Evolutionary conservation across 2,329 filamentous ascomycete genomes (phyloP), one percentile per base, ranked within the genome.

Genomic region (Akanthomyces uredinophilus): DNA sequence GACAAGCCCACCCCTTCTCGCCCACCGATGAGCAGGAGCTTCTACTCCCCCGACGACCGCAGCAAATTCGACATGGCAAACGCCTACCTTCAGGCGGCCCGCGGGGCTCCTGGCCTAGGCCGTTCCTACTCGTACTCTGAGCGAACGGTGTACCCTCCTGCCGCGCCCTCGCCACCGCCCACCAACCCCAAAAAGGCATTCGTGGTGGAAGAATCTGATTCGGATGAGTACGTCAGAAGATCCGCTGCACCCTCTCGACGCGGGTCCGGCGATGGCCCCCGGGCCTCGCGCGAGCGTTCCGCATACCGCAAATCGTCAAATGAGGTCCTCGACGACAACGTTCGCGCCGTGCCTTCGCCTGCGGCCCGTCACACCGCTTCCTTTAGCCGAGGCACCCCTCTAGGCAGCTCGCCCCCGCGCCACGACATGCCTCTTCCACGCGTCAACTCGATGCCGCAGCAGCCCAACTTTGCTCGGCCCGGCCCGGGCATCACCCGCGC

Each of bases 391-490:
- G 61, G 67, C 16, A 66, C 71, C 5, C 63, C 62, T 18, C 65
- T 70, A 56, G 63, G 72, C 3, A 66, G 66, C 52, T 74, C 75
- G 1, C 74, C 75, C 20, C 75, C 76, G 0, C 71, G 72, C 37
- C 66, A 67, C 7, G 64, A 69, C 16, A 65, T 74, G 14, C 66
- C 68, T 16, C 65, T 74, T 6, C 66, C 69, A 5, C 71, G 76
- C 47, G 70, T 70, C 35, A 71, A 70, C 64, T 77, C 74, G 2
- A 73, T 74, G 70, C 74, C 75, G 2, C 74, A 75, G 2, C 73
- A 75, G 4, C 41, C 61, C 5, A 66, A 37, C 2, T 72, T 71
- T 58, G 18, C 63, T 32, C 72, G 73, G 14, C 68, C 71, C 10
- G 64, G 69, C 1, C 73, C 73, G 3, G 64, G 61, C 5, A 66